Evolutionary conservation across 352 stramenopile species (phyloP), one percentile per base, ranked within the genome.

Genomic region (Phytopythium aichiense): DNA sequence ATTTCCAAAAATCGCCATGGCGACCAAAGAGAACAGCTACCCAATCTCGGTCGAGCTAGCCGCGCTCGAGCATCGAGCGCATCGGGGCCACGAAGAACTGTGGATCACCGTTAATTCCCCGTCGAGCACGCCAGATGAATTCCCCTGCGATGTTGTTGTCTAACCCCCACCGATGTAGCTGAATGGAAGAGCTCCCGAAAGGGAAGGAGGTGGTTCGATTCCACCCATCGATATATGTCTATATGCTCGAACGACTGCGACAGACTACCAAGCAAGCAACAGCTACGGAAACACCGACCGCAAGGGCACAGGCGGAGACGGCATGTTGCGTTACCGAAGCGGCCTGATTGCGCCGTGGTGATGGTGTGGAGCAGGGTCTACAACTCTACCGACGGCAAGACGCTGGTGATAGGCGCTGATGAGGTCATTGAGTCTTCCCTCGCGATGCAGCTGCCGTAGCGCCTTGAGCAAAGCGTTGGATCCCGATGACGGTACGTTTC

Each of bases 141-240:
- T 31, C 13, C 51, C 33, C 52, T 58, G 33, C 52, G n/a, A 11
- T 58, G 52, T 48, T 46, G 52, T 4, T 58, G 52, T 15, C 52
- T 48, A 46, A 46, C 52, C n/a, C 13, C 6, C 52, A 58, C 33
- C 52, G 52, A 58, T 58, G 52, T 48, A 58, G 52, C 33, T 58
- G 33, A 58, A 58, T 58, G 52, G 52, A 22, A 58, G 52, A 58
- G 52, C 52, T 48, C 33, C n/a, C 33, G 52, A 25, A 58, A 58
- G 52, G 33, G 52, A 48, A 48, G 52, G 31, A 48, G 52, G 35
- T 31, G 52, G 52, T 48, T 58, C 33, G 33, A 58, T 58, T 58
- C 52, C 52, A 46, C 23, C 52, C 52, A 33, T 58, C 31, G 33
- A 33, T 46, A 58, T 46, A 58, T 45, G 18, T 58, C 22, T 30